Base-by-base conservation (phyloP, 495 filamentous ascomycete genomes). In the Penicillium paxilli region DNA sequence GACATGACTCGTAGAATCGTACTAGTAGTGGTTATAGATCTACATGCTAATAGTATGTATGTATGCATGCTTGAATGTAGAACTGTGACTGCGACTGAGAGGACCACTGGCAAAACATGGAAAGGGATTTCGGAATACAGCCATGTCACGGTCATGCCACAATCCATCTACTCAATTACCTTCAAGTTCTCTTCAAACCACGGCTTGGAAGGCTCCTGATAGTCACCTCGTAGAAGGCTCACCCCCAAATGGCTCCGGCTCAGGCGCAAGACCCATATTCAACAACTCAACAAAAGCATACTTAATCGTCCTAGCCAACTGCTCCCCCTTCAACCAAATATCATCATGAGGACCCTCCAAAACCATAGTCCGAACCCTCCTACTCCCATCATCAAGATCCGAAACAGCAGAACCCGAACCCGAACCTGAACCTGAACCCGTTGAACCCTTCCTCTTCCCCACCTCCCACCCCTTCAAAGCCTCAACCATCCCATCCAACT, bases 291-390 rank as follows among this genome's bases (percentile, higher is more conserved):
- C 54, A 32, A 76, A 54, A 1, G 72, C 67, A 52, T 62, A 66
- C 14, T 60, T 52, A 38, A 78, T 58, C 10, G 68, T 67, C 49
- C 59, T 65, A 19, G 74, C 83, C 49, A 88, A 51, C 59, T 80
- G 77, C 22, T 60, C 64, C 6, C 82, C 82, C 19, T 75, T 67
- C 35, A 75, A 56, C 75, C 83, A 85, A 2, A 84, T 67, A 42
- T 85, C 77, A 62, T 89, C 80, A 74, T 92, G 88, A n/a, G 60
- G 69, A 6, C 87, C 88, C 9, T 58, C 52, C n/a, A 89, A 54
- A 19, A 75, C 52, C 3, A 80, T 44, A 22, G 64, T 41, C n/a
- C 75, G 41, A 6, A 78, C 63, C 7, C 60, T 64, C 59, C 64
- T 49, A n/a, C 83, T 85, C 14, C 60, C 49, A n/a, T 84, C 37